phyloP scores from a whole-genome alignment of 345 rosid species.

The Gossypium sturtianum region DNA sequence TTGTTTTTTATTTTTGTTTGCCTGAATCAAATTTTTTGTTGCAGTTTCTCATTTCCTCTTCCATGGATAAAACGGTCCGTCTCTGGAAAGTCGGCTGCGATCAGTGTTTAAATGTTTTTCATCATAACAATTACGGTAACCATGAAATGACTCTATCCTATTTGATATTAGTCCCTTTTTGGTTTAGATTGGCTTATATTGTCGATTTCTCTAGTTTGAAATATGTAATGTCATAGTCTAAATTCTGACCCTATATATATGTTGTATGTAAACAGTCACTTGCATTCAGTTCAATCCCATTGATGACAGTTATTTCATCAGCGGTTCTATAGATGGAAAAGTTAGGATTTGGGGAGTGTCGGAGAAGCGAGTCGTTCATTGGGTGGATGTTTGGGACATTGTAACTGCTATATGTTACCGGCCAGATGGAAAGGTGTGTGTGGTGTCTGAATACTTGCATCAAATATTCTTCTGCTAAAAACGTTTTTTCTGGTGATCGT shows the following conservation, averaged over 20 bases:
- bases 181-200: too few species aligned
- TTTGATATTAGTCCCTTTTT: not conserved
- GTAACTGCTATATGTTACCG: constrained; percentile 67
- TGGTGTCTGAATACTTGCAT: constrained; percentile 1
- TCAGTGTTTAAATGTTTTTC: constrained; percentile 50
- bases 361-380: constrained; percentile 65
- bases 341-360: constrained; percentile 80
- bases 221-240: not conserved
- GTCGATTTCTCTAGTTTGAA: not conserved
- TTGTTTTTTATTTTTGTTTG: not conserved
- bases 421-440: constrained; percentile 62
- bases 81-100: constrained; percentile 60
- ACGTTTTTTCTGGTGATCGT: not conserved
- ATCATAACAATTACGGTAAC: constrained; percentile 66
- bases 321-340: constrained; percentile 94
- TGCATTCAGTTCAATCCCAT: constrained; percentile 79
- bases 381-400: constrained; percentile 62
- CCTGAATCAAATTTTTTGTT: constrained; percentile 17
- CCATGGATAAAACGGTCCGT: constrained; percentile 77
- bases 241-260: constrained; percentile 9
- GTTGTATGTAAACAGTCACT: constrained; percentile 55
- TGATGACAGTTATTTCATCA: constrained; percentile 62
- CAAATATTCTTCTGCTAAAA: not conserved
- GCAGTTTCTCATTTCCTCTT: constrained; percentile 78
- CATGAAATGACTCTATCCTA: not conserved